Conservation (phyloP, 1,284 basidiomycete genomes). For the Microbotryum intermedium region DNA sequence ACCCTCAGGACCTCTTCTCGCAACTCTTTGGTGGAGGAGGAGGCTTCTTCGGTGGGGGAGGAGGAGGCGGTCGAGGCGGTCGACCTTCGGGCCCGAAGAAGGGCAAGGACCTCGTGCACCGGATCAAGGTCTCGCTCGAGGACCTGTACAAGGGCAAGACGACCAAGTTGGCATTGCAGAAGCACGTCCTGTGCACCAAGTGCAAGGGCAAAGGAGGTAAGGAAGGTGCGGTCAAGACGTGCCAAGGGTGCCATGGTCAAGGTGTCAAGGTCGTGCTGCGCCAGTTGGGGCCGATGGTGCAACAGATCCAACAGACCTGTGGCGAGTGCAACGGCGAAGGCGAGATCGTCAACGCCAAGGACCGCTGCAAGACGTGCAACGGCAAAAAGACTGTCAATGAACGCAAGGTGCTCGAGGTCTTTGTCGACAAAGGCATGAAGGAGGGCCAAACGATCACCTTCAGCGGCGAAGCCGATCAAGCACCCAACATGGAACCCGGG, state of each 20-base stretch:
- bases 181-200: conserved; percentile 85
- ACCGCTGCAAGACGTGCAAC: conserved; percentile 86
- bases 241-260: conserved; percentile 73
- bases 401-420: conserved; percentile 96
- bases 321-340: conserved; percentile 85
- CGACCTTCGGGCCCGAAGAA: conserved; percentile 77
- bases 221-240: conserved; percentile 82
- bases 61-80: conserved; percentile 49
- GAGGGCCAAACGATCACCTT: conserved; percentile 94
- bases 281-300: conserved; percentile 99
- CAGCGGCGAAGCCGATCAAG: conserved; percentile 91
- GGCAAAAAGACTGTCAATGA: conserved; percentile 93
- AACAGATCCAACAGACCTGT: conserved; percentile 95
- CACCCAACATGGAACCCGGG: conserved; percentile 79
- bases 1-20: conserved; percentile 94
- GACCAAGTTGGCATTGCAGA: conserved; percentile 92
- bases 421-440: conserved; percentile 99
- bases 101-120: conserved; percentile 97
- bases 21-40: conserved; percentile 79
- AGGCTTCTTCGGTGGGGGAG: conserved; percentile 47
- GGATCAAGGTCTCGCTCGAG: conserved; percentile 89
- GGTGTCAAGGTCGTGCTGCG: conserved; percentile 86
- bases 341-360: conserved; percentile 88
- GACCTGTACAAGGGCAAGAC: conserved; percentile 98
- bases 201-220: conserved; percentile 97